A percentile compares a stretch with the other conserved stretches of the same genome.
Evolutionary conservation across 139 green algal species (phyloP).

Genomic region (Asterochloris sp.): DNA sequence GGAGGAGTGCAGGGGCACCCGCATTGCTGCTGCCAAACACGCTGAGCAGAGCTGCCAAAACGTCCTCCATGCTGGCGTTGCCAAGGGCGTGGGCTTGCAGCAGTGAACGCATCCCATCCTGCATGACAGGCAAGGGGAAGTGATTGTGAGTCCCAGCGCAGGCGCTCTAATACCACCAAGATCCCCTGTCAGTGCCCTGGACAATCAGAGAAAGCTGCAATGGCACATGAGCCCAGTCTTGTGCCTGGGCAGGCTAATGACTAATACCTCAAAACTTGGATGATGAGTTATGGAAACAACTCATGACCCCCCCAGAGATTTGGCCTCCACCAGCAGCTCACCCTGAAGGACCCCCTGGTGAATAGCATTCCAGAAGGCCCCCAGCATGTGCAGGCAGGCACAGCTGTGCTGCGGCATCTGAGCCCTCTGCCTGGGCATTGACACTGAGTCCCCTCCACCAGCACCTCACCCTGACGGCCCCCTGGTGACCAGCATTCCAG

Average conservation of each 20-base stretch:
- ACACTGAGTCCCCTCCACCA: no score
- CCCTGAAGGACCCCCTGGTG: background rate
- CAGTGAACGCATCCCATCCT: background rate
- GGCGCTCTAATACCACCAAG: no score
- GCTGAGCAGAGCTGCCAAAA: background rate
- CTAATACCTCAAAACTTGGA: no score
- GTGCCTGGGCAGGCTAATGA: no score
- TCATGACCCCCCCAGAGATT: no score
- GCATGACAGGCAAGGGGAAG: background rate
- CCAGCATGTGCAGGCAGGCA: constrained; percentile 23
- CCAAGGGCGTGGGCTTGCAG: background rate
- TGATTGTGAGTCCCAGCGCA: background rate
- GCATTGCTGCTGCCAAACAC: no score
- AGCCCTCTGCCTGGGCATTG: no score
- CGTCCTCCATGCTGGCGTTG: constrained; percentile 1
- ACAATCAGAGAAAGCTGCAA: background rate
- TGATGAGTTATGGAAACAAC: no score
- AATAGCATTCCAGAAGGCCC: constrained; percentile 11
- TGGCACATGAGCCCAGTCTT: no score
- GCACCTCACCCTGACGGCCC: background rate
- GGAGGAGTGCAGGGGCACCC: background rate
- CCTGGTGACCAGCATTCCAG: background rate
- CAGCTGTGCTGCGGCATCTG: no score
- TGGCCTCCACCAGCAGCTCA: background rate
- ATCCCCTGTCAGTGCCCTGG: background rate